phyloP scores from a whole-genome alignment of 371 early-diverging fungal species.

The Mortierella sp. region DNA sequence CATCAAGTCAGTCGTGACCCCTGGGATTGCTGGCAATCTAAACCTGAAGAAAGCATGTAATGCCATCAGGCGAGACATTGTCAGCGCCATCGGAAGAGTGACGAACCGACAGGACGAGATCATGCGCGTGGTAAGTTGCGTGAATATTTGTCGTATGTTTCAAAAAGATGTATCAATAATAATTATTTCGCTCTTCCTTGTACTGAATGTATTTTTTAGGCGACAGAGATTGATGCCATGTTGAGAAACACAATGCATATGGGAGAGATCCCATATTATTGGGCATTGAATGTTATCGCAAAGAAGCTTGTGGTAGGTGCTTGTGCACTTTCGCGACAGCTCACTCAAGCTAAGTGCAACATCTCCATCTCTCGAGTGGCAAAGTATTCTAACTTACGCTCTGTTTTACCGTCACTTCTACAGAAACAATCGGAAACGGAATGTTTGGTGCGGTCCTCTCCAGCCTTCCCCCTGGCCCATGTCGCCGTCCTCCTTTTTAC shows the following conservation, averaged over 20 bases:
- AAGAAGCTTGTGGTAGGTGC: constrained; percentile 74
- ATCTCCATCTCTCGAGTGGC: neutral
- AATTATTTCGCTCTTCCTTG: neutral
- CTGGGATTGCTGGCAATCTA: constrained; percentile 29
- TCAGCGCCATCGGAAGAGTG: constrained; percentile 66
- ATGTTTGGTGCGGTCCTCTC: constrained; percentile 70
- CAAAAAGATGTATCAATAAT: neutral
- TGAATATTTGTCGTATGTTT: no score
- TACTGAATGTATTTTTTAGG: constrained; percentile 38
- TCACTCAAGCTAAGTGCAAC: neutral
- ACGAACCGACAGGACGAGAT: constrained; percentile 67
- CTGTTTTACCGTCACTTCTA: neutral
- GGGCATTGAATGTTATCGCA: constrained; percentile 76
- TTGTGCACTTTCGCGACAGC: no score
- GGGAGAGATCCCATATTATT: constrained; percentile 64
- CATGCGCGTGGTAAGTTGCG: constrained; percentile 59
- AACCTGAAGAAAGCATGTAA: constrained; percentile 25
- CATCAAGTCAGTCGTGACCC: constrained; percentile 21
- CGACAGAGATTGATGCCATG: constrained; percentile 55
- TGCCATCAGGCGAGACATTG: constrained; percentile 48
- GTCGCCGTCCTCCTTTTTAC: constrained; percentile 74
- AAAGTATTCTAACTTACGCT: neutral
- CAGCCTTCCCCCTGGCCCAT: constrained; percentile 83
- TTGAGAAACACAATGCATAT: constrained; percentile 59
- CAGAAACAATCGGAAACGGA: constrained; percentile 85